Base-by-base conservation (phyloP, 139 green algal species). In the Tetraselmis striata region DNA sequence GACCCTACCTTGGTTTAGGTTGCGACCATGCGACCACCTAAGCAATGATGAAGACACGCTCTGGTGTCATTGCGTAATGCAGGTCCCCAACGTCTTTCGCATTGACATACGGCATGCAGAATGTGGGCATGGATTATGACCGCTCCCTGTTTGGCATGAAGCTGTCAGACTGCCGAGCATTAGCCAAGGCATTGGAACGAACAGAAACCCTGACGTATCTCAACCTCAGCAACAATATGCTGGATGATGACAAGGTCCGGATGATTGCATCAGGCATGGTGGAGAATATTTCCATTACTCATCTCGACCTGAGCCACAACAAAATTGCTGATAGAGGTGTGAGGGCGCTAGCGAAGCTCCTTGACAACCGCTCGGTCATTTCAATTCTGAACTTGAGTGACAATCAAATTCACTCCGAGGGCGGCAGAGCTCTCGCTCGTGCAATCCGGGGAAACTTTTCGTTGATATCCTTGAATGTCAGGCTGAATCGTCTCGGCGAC, bases 111-210 rank as follows among this genome's bases (percentile, higher is more conserved):
- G 91, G 88, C 79, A 84, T 92, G 26, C 82, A 87, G 28, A 88
- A 92, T n/a, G 89, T 95, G 76, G 92, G 92, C n/a, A 96, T 96
- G 91, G 89, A 97, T 80, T 97, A 95, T 82, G 91, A 95, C 81
- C 84, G 89, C 26, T 88, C 87, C 5, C 87, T 95, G 18, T 95
- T 96, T 80, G 93, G 93, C 76, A 95, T 95, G 87, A 93, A 94
- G 88, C 88, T 96, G 59, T 82, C 83, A 0, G 93, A 96, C 85
- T 95, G 93, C 87, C 86, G 90, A 28, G 77, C 29, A 2, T 84
- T 94, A 23, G 91, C 91, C 28, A 90, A 88, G 76, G 84, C 82
- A 28, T 82, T 92, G 32, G 84, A 89, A 85, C 83, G 86, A 28
- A 87, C 84, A 30, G 85, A 91, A 80, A 90, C 88, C 29, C 86